These are phyloP conservation scores for Nitzschia sp. DNA, from an alignment of 108 stramenopile genomes.

Conservation along the genomic window DNA sequence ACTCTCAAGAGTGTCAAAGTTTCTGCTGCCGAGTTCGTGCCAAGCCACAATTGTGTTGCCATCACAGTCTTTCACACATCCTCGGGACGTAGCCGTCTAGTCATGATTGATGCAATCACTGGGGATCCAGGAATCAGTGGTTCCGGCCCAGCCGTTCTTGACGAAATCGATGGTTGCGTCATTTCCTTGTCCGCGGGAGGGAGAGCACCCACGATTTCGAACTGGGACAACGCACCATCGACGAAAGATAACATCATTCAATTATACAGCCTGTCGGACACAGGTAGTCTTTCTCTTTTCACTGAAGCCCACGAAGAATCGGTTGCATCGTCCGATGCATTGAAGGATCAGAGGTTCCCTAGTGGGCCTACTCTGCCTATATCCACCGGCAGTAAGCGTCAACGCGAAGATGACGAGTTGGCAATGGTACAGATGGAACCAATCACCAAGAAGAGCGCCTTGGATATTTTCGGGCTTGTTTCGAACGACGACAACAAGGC, in stretches of 20 bases:
- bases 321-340: neutral
- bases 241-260: neutral
- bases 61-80: conserved; percentile 21
- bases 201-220: neutral
- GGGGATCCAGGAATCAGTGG: conserved; percentile 14
- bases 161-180: conserved; percentile 15
- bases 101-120: conserved; percentile 33
- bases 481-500: conserved; percentile 16
- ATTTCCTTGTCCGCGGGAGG: conserved; percentile 17
- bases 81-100: conserved; percentile 22
- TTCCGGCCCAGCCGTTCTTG: neutral
- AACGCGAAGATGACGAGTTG: conserved; percentile 31
- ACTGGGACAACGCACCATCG: conserved; percentile 7
- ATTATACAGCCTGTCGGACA: conserved; percentile 23
- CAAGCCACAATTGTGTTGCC: conserved; percentile 19
- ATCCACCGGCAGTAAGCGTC: conserved; percentile 17
- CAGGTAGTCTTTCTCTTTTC: conserved; percentile 16
- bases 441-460: conserved; percentile 37
- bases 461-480: conserved; percentile 22
- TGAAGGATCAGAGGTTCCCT: neutral
- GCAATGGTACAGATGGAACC: conserved; percentile 8
- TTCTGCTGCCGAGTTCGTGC: conserved; percentile 12
- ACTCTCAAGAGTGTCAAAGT: conserved; percentile 19
- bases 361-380: conserved; percentile 23
- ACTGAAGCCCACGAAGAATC: neutral